A percentile compares a stretch with the other conserved stretches of the same genome.
Conservation (phyloP, 1,284 basidiomycete genomes). For the Cutaneotrichosporon sp. region DNA sequence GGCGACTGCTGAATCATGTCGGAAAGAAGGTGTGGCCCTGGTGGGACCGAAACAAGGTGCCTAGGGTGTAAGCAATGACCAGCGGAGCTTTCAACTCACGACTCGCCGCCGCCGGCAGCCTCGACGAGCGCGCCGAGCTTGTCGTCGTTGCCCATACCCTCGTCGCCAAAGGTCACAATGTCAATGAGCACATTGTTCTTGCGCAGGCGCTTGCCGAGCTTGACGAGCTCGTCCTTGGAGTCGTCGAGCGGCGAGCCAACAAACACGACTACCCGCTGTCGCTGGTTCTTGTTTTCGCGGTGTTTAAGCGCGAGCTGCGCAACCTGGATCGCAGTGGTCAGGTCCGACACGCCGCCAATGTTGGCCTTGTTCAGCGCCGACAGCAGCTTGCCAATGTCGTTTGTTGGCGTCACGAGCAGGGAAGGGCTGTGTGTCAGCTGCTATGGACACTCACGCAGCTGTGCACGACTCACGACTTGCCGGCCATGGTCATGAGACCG, state of each 20-base stretch:
- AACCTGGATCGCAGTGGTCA: conserved; percentile 84
- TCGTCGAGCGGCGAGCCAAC: conserved; percentile 75
- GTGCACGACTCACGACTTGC: conserved; percentile 65
- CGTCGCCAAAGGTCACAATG: conserved; percentile 66
- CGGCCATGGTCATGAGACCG: conserved; percentile 96
- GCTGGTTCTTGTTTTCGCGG: conserved; percentile 95
- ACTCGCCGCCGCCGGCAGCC: conserved; percentile 44
- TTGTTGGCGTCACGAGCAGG: conserved; percentile 90
- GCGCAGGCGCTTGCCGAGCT: conserved; percentile 92
- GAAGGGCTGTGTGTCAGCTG: conserved; percentile 61
- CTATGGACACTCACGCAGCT: not conserved
- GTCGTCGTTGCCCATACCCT: conserved; percentile 46
- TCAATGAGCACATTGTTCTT: conserved; percentile 99
- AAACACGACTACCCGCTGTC: conserved; percentile 91
- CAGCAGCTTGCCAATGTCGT: conserved; percentile 87
- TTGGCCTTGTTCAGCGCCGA: conserved; percentile 68
- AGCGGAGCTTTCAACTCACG: conserved; percentile 26
- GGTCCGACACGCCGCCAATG: conserved; percentile 74
- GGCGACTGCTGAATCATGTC: conserved; percentile 77
- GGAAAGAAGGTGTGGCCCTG: conserved; percentile 73
- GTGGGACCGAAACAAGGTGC: conserved; percentile 75
- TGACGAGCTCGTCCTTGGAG: conserved; percentile 70
- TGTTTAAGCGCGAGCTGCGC: conserved; percentile 97
- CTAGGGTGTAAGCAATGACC: conserved; percentile 16
- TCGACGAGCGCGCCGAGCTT: conserved; percentile 47